These are phyloP conservation scores for Mycosarcoma mackinlayi DNA, from an alignment of 1,284 basidiomycete genomes.

Conservation along the genomic window DNA sequence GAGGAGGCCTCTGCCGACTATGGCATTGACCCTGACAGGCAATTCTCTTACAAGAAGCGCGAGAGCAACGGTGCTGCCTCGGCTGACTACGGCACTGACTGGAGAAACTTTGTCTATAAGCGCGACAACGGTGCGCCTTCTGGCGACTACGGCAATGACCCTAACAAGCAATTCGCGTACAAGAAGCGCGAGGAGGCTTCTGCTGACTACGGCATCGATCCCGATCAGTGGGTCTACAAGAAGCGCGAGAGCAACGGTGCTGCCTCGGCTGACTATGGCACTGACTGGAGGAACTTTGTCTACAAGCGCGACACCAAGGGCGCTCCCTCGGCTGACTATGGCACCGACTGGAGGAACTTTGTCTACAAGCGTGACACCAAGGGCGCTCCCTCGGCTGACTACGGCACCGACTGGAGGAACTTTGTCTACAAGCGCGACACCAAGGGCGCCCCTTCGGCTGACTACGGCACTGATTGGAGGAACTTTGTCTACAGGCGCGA, in stretches of 20 bases:
- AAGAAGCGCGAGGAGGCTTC: no score
- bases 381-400: constrained; percentile 16
- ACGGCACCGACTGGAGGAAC: no score
- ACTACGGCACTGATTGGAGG: no score
- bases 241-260: constrained; percentile 24
- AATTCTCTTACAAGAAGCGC: constrained; percentile 30
- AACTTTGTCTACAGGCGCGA: constrained; percentile 36
- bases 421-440: constrained; percentile 25
- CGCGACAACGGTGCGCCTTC: constrained; percentile 24
- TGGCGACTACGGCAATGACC: constrained; percentile 23
- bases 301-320: no score
- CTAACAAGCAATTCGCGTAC: constrained; percentile 1
- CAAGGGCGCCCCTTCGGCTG: constrained; percentile 9
- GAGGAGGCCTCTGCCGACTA: constrained; percentile 16
- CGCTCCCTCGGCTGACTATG: constrained; percentile 21
- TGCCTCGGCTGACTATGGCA: constrained; percentile 23
- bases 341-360: no score
- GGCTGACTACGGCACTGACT: constrained; percentile 22
- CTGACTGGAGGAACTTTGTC: no score
- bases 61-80: constrained; percentile 23
- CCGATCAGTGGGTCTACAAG: no score
- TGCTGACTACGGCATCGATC: no score
- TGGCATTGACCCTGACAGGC: constrained; percentile 8
- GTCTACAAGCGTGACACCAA: constrained; percentile 18
- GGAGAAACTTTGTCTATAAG: no score